These are phyloP conservation scores for Mycena olivaceomarginata DNA, from an alignment of 768 basidiomycete genomes.

Conservation along the genomic window DNA sequence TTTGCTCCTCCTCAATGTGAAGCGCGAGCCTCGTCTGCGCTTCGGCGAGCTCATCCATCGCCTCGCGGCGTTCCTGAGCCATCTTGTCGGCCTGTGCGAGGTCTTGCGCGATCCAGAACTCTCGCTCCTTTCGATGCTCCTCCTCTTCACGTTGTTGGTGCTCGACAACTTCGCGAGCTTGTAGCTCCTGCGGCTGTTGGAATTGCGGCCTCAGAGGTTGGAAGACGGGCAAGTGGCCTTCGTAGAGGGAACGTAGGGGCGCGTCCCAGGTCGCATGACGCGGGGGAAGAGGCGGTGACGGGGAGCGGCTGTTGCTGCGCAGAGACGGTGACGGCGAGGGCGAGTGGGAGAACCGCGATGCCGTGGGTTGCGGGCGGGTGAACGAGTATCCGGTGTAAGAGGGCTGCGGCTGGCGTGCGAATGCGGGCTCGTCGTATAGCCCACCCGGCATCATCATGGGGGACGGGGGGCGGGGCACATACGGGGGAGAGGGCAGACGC, in stretches of 20 bases:
- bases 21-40: conserved; percentile 31
- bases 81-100: conserved; percentile 17
- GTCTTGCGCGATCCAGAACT: background rate
- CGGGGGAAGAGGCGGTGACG: conserved; percentile 22
- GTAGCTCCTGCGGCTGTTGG: background rate
- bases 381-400: background rate
- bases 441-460: conserved; percentile 46
- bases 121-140: background rate
- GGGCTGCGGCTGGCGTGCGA: conserved; percentile 40
- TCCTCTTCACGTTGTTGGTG: background rate
- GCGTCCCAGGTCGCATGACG: conserved; percentile 29
- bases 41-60: conserved; percentile 31
- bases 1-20: conserved; percentile 33
- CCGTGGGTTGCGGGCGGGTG: conserved; percentile 19
- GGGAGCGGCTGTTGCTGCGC: conserved; percentile 21
- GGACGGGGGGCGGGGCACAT: conserved; percentile 35
- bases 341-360: conserved; percentile 44
- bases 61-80: conserved; percentile 37
- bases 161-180: background rate
- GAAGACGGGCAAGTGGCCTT: conserved; percentile 1
- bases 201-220: background rate
- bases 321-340: conserved; percentile 43
- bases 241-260: background rate
- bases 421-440: conserved; percentile 40
- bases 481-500: conserved; percentile 21